Base-by-base conservation (phyloP, 2,329 filamentous ascomycete species). In the Cladophialophora chaetospira region DNA sequence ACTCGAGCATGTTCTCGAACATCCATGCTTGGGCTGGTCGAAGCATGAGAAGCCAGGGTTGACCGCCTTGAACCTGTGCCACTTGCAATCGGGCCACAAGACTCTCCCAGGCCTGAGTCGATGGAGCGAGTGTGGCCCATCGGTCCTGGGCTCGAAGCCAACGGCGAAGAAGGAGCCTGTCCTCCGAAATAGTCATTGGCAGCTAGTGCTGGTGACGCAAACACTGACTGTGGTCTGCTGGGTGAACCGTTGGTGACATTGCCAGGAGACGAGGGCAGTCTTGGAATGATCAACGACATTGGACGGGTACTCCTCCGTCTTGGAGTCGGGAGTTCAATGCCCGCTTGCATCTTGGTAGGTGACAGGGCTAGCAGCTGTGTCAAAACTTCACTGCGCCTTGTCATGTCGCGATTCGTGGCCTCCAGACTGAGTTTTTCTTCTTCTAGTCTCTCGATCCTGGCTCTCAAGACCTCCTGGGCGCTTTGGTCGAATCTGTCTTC, bases 361-460 rank as follows among this genome's bases (percentile, higher is more conserved):
- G 71, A 72, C 45, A 72, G 65, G n/a, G 69, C 71, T 19, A 73
- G 68, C 10, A 73, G 62, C 26, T 68, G 67, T 3, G 71, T 71
- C 59, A 73, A 62, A 13, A 72, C 70, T 60, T 73, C 70, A 25
- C 72, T 69, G 35, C 71, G 63, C 47, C 66, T 67, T 45, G 68
- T 70, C 50, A 73, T 64, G 36, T 65, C 66, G 13, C 65, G 63
- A 55, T 72, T 73, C 4, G 69, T 70, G 17, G 66, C 64, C 45
- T 69, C 69, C 17, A 72, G 60, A 44, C 55, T 55, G 9, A 63
- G 52, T 38, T 70, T 69, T 23, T 68, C 65, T 44, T 67, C 66
- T 51, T 70, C 68, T 33, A 72, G 53, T 49, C 65, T 69, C 38
- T 70, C 69, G 15, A 67, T 67, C n/a, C 49, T 58, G 11, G 61